Percentiles rank a stretch among this genome's conserved stretches.
Conservation (phyloP, 352 stramenopile genomes). For the Phytopythium cucurbitacearum region DNA sequence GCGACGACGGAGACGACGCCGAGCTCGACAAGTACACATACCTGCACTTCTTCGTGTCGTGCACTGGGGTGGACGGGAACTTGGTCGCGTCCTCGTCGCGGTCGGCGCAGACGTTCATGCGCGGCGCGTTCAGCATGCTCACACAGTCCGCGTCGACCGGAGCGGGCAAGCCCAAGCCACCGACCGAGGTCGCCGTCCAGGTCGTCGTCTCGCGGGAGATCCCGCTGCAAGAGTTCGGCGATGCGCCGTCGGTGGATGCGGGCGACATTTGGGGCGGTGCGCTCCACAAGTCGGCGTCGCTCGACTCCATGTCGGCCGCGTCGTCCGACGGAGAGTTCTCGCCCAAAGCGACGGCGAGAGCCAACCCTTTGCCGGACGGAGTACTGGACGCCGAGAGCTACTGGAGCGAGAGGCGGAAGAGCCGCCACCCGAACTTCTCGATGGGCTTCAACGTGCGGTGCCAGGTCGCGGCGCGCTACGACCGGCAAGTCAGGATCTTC, state of each 20-base stretch:
- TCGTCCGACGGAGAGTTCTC: background rate
- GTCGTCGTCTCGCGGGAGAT: constrained; percentile 56
- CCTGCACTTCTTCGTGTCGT: constrained; percentile 76
- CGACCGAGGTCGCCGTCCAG: constrained; percentile 67
- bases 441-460: constrained; percentile 64
- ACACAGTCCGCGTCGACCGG: constrained; percentile 19
- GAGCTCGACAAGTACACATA: constrained; percentile 4
- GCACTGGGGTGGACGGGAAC: constrained; percentile 52
- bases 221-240: constrained; percentile 14
- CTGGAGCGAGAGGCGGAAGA: constrained; percentile 69
- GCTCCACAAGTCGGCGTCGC: constrained; percentile 4
- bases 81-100: constrained; percentile 37
- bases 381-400: constrained; percentile 51
- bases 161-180: constrained; percentile 29
- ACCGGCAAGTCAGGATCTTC: constrained; percentile 72
- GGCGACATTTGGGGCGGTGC: constrained; percentile 1
- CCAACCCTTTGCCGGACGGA: constrained; percentile 9
- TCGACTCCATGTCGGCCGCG: background rate
- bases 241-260: background rate
- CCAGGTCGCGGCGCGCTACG: constrained; percentile 32
- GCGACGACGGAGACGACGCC: constrained; percentile 4
- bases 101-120: constrained; percentile 68
- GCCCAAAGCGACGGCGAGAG: background rate
- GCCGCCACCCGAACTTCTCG: constrained; percentile 56
- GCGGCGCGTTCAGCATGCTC: constrained; percentile 71